A percentile compares a stretch with the other conserved stretches of the same genome.
These are phyloP conservation scores for Malassezia slooffiae DNA, from an alignment of 1,284 basidiomycete genomes.

Conservation along the genomic window DNA sequence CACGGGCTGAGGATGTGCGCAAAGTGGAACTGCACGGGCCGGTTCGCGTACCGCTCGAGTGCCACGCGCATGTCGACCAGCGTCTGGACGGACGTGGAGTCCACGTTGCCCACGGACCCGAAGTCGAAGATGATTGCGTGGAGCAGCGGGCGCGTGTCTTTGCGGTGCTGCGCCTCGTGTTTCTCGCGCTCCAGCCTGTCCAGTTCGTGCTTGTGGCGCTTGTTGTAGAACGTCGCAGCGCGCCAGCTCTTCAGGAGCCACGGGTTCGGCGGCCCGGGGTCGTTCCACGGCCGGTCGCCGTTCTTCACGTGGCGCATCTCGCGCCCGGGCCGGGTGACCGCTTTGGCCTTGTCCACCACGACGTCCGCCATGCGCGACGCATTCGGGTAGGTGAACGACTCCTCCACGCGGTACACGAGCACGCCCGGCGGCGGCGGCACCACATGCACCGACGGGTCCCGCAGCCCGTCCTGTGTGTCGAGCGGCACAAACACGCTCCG, in stretches of 20 bases:
- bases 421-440: conserved; percentile 72
- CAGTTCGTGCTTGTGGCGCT: conserved; percentile 10
- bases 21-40: conserved; percentile 74
- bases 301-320: conserved; percentile 4
- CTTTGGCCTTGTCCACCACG: conserved; percentile 71
- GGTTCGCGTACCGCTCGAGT: conserved; percentile 75
- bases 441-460: conserved; percentile 63
- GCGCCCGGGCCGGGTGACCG: conserved; percentile 60
- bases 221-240: conserved; percentile 19
- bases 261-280: conserved; percentile 53
- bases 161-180: conserved; percentile 25
- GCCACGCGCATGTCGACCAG: conserved; percentile 77
- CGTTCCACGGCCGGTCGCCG: conserved; percentile 84
- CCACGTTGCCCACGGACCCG: conserved; percentile 57
- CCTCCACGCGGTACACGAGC: conserved; percentile 83
- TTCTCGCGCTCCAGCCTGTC: conserved; percentile 37
- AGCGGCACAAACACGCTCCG: conserved; percentile 73
- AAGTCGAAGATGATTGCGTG: conserved; percentile 86
- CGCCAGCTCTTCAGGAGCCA: conserved; percentile 21
- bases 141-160: conserved; percentile 56
- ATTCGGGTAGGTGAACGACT: conserved; percentile 89
- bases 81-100: conserved; percentile 76
- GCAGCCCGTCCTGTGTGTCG: conserved; percentile 52
- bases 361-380: conserved; percentile 65
- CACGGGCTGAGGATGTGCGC: conserved; percentile 79